A percentile compares a stretch with the other conserved stretches of the same genome.
phyloP scores from a whole-genome alignment of 2,329 filamentous ascomycete genomes.

The Grosmannia huntii region DNA sequence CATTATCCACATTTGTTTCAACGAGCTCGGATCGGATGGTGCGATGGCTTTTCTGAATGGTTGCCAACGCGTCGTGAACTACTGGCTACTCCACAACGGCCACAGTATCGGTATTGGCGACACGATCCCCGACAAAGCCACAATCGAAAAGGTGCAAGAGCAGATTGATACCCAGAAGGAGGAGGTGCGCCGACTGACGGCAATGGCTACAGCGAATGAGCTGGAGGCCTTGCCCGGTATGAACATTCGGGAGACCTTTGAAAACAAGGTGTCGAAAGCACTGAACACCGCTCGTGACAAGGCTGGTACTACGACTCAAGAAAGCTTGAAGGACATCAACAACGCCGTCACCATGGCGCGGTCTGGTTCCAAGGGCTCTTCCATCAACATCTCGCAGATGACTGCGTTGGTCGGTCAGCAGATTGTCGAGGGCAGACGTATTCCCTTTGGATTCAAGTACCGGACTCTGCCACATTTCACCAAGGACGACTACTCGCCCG shows the following conservation, averaged over 20 bases:
- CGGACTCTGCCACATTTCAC: slow-evolving; percentile 94
- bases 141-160: slow-evolving; percentile 71
- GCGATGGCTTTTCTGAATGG: slow-evolving; percentile 95
- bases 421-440: slow-evolving; percentile 95
- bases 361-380: slow-evolving; percentile 95
- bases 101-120: slow-evolving; percentile 98
- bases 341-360: slow-evolving; percentile 94
- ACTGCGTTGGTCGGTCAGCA: slow-evolving; percentile 95
- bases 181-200: slow-evolving; percentile 64
- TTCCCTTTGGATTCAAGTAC: slow-evolving; percentile 98
- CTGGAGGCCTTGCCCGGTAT: slow-evolving; percentile 94
- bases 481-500: slow-evolving; percentile 97
- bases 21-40: slow-evolving; percentile 75
- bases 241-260: slow-evolving; percentile 96
- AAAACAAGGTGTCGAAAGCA: slow-evolving; percentile 89
- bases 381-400: slow-evolving; percentile 99
- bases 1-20: slow-evolving; percentile 92
- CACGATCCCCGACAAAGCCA: slow-evolving; percentile 79
- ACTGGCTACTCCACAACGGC: slow-evolving; percentile 92
- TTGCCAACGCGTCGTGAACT: slow-evolving; percentile 85
- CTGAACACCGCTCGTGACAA: slow-evolving; percentile 93
- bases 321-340: slow-evolving; percentile 88
- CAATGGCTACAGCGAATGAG: slow-evolving; percentile 67
- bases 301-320: slow-evolving; percentile 83
- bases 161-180: slow-evolving; percentile 73